Evolutionary conservation across 2,329 filamentous ascomycete species (phyloP), one percentile per base, ranked within the genome.

Genomic region (Rutstroemia sp.): DNA sequence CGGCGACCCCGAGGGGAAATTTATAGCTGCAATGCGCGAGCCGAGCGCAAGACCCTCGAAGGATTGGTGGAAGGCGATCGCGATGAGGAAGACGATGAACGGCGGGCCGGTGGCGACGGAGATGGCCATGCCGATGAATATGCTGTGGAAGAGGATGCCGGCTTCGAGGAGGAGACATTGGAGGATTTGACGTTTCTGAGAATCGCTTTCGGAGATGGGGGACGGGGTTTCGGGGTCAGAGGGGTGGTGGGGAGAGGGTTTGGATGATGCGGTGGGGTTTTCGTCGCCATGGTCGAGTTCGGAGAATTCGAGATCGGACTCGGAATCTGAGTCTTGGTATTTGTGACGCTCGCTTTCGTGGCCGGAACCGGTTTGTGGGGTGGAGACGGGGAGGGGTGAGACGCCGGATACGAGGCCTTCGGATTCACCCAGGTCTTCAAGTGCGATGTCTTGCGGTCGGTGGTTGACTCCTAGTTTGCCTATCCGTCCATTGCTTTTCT

Each of bases 41-140:
- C 90, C 90, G 4, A 95, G 80, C 0, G 90, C 90, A 14, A 95
- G 83, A 2, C 90, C 90, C 73, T 95, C 90, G 62, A 95, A 95
- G 1, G 88, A 90, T 73, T 95, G 88, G 67, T 94, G 89, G 71
- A 92, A 92, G 61, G 82, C 83, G 60, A 94, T 91, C 50, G 89
- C 89, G 30, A 92, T 77, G 0, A 94, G 76, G 61, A 94, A 88
- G 12, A 92, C 87, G 44, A 89, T 76, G 67, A 94, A 94, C 1
- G 87, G 83, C 0, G 88, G 86, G 0, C 88, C 88, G 0, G 87
- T 90, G 0, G 89, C 85, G 0, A 94, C 89, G 0, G 87, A 90
- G 30, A 94, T 78, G 4, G 89, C 88, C 87, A 92, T 92, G 60
- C 89, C 89, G 64, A 94, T 92, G 67, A 94, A 94, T 54, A 94